These are phyloP conservation scores for Saccharomyces hybrid DNA, from an alignment of 1,139 yeast genomes.

Conservation along the genomic window DNA sequence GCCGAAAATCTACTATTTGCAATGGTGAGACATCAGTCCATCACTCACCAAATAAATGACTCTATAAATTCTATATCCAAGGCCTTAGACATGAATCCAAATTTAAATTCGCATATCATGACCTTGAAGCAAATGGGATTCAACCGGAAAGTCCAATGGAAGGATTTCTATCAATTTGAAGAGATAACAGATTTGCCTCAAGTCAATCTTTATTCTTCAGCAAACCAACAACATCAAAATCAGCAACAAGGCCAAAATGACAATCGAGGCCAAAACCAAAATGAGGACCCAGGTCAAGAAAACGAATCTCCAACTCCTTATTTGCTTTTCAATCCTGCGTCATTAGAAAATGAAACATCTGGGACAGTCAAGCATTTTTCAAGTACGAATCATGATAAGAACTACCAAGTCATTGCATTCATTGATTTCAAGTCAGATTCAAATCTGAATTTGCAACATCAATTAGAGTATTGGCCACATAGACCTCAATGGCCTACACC, in stretches of 20 bases:
- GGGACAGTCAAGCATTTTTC: not conserved
- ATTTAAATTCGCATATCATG: not conserved
- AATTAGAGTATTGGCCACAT: conserved; percentile 17
- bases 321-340: conserved; percentile 1
- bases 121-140: not conserved
- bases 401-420: not conserved
- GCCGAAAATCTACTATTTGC: conserved; percentile 49
- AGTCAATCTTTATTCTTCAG: not conserved
- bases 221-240: not conserved
- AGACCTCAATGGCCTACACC: conserved; percentile 46
- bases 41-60: conserved; percentile 25
- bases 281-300: not conserved
- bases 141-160: not conserved
- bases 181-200: not conserved
- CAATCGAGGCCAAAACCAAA: not conserved
- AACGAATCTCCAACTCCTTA: conserved; percentile 1
- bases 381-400: not conserved
- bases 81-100: conserved; percentile 6
- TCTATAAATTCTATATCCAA: conserved; percentile 23
- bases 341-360: not conserved
- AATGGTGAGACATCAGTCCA: conserved; percentile 40
- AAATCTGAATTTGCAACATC: conserved; percentile 12
- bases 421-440: not conserved
- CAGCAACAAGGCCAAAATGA: not conserved
- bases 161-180: conserved; percentile 2